A percentile compares a stretch with the other conserved stretches of the same genome.
These are phyloP conservation scores for Cladorrhinum sp. DNA, from an alignment of 2,329 filamentous ascomycete species.

Conservation along the genomic window DNA sequence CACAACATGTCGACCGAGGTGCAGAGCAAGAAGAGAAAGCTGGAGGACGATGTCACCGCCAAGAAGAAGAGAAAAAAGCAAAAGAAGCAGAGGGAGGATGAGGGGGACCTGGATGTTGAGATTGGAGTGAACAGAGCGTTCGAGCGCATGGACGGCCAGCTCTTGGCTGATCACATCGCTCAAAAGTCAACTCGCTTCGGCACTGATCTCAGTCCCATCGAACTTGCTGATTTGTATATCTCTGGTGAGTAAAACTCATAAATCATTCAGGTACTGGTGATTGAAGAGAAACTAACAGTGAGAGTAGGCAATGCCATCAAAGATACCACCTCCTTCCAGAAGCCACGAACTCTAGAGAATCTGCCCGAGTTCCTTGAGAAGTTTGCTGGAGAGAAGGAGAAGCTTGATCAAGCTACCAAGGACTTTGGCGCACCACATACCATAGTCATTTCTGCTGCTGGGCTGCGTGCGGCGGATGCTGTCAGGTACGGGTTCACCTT, in stretches of 20 bases:
- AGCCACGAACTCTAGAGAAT: slow-evolving; percentile 65
- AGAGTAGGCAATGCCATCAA: slow-evolving; percentile 65
- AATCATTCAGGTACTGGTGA: not conserved
- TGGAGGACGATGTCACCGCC: slow-evolving; percentile 43
- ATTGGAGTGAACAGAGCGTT: slow-evolving; percentile 78
- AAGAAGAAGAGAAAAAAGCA: slow-evolving; percentile 47
- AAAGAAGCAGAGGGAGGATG: slow-evolving; percentile 51
- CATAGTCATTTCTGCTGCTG: slow-evolving; percentile 80
- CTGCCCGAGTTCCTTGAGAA: slow-evolving; percentile 76
- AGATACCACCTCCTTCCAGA: slow-evolving; percentile 74
- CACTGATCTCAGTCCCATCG: slow-evolving; percentile 74
- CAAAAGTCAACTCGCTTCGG: slow-evolving; percentile 77
- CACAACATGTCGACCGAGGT: slow-evolving; percentile 22
- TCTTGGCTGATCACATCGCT: slow-evolving; percentile 82
- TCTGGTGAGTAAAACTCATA: slow-evolving; percentile 56
- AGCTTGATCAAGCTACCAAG: slow-evolving; percentile 62
- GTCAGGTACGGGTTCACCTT: slow-evolving; percentile 53
- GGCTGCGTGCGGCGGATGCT: slow-evolving; percentile 80
- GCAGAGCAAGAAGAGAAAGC: slow-evolving; percentile 54
- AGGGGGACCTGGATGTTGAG: slow-evolving; percentile 61
- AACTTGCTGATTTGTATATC: slow-evolving; percentile 78
- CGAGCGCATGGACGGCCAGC: slow-evolving; percentile 74
- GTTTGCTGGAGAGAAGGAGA: slow-evolving; percentile 54
- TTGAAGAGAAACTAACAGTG: not conserved
- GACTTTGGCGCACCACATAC: slow-evolving; percentile 77